These are phyloP conservation scores for Fusarium chlamydosporum DNA, from an alignment of 2,329 filamentous ascomycete species.

Conservation along the genomic window DNA sequence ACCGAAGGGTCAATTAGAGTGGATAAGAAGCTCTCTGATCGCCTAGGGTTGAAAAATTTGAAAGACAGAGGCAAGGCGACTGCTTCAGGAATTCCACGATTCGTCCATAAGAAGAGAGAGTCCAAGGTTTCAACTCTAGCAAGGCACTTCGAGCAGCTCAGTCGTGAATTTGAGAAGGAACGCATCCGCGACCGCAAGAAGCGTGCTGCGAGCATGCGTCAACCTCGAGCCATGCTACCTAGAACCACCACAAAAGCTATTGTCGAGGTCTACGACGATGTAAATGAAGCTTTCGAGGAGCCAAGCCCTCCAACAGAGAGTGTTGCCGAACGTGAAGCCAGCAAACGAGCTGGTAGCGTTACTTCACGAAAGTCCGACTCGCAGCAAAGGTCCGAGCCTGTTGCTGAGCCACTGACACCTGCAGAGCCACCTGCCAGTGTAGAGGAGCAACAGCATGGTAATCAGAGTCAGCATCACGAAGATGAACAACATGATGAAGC, in stretches of 20 bases:
- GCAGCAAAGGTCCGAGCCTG: conserved; percentile 31
- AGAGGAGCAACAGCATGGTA: conserved; percentile 46
- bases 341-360: conserved; percentile 50
- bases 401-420: conserved; percentile 46
- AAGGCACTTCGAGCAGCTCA: conserved; percentile 96
- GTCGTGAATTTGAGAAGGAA: conserved; percentile 96
- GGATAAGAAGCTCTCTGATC: conserved; percentile 84
- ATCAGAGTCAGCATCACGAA: conserved; percentile 49
- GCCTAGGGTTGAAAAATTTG: conserved; percentile 74
- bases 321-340: conserved; percentile 51
- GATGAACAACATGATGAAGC: conserved; percentile 50
- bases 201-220: conserved; percentile 79
- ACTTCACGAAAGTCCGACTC: conserved; percentile 52
- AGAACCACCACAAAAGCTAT: conserved; percentile 94
- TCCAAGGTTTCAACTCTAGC: conserved; percentile 92
- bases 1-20: conserved; percentile 61
- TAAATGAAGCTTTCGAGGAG: conserved; percentile 92
- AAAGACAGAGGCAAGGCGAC: conserved; percentile 71
- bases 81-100: conserved; percentile 88
- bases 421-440: conserved; percentile 42
- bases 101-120: conserved; percentile 80
- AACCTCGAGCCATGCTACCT: conserved; percentile 84
- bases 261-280: conserved; percentile 94
- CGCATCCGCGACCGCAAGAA: conserved; percentile 87
- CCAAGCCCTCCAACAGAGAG: conserved; percentile 69